These are phyloP conservation scores for Fraxinus ornus DNA, from an alignment of 305 asterid genomes.

Conservation along the genomic window DNA sequence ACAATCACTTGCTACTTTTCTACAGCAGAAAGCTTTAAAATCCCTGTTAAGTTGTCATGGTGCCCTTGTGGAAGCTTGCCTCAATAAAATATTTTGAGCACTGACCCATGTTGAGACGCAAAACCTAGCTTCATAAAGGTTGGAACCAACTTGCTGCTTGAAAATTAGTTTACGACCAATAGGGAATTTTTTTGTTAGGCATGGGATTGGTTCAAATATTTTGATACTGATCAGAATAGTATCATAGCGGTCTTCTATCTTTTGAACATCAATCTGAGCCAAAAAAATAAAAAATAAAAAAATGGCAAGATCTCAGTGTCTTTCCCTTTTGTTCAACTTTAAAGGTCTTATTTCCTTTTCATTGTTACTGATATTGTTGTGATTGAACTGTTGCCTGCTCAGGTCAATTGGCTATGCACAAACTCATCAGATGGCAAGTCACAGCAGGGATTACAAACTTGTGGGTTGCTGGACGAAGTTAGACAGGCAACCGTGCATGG, in stretches of 20 bases:
- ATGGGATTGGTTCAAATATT: constrained; percentile 72
- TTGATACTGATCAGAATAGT: constrained; percentile 37
- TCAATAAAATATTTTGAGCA: not conserved
- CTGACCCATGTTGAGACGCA: not conserved
- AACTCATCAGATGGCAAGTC: constrained; percentile 57
- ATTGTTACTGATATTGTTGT: constrained; percentile 12
- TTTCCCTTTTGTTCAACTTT: not conserved
- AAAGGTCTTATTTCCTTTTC: not conserved
- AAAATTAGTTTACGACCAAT: not conserved
- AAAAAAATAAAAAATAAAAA: constrained; percentile 23
- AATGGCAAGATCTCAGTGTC: constrained; percentile 35
- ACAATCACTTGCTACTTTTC: not conserved
- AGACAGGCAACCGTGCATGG: not conserved
- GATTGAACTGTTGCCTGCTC: constrained; percentile 26
- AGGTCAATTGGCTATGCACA: constrained; percentile 90
- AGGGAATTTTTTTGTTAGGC: constrained; percentile 28
- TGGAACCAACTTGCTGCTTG: not conserved
- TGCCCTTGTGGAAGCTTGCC: not conserved
- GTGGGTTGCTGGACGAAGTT: not conserved
- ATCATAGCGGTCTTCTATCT: constrained; percentile 26
- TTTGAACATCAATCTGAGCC: constrained; percentile 46
- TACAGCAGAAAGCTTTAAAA: not conserved
- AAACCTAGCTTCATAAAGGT: not conserved
- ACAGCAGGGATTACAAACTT: not conserved
- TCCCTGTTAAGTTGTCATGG: not conserved